These are phyloP conservation scores for Scedosporium dehoogii DNA, from an alignment of 2,329 filamentous ascomycete genomes.

Conservation along the genomic window DNA sequence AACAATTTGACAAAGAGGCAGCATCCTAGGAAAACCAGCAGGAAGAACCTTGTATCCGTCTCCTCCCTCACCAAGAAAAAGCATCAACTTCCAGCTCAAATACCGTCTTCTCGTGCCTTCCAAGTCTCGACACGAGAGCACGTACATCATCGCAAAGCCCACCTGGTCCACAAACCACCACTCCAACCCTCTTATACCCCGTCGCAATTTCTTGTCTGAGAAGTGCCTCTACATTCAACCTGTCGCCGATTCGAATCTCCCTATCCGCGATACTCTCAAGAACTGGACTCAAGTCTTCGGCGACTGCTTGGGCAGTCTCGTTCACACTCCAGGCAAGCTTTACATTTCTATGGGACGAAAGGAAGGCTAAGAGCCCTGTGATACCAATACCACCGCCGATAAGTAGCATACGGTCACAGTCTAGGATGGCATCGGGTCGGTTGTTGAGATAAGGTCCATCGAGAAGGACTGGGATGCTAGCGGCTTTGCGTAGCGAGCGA, in stretches of 20 bases:
- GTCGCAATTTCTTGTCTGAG: slow-evolving; percentile 19
- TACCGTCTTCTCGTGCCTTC: slow-evolving; percentile 8
- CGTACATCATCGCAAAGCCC: slow-evolving; percentile 29
- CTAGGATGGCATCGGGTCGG: slow-evolving; percentile 15
- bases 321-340: slow-evolving; percentile 28
- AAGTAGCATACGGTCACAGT: slow-evolving; percentile 26
- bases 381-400: slow-evolving; percentile 39
- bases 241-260: slow-evolving; percentile 22
- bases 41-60: no score
- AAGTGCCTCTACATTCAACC: slow-evolving; percentile 21
- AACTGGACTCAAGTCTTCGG: slow-evolving; percentile 18
- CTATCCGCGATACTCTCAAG: slow-evolving; percentile 20
- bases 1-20: no score
- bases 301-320: slow-evolving; percentile 15
- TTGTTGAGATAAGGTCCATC: slow-evolving; percentile 28
- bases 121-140: slow-evolving; percentile 15
- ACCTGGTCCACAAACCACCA: slow-evolving; percentile 30
- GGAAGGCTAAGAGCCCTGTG: slow-evolving; percentile 28
- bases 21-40: no score
- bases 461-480: slow-evolving; percentile 23
- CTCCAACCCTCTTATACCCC: slow-evolving; percentile 21
- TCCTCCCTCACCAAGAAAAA: slow-evolving; percentile 15
- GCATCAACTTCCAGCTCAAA: slow-evolving; percentile 20
- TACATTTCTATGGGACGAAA: slow-evolving; percentile 21
- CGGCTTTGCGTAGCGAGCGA: slow-evolving; percentile 14